Evolutionary conservation across 805 yeast genomes (phyloP).

Genomic region (Lipomyces japonicus): DNA sequence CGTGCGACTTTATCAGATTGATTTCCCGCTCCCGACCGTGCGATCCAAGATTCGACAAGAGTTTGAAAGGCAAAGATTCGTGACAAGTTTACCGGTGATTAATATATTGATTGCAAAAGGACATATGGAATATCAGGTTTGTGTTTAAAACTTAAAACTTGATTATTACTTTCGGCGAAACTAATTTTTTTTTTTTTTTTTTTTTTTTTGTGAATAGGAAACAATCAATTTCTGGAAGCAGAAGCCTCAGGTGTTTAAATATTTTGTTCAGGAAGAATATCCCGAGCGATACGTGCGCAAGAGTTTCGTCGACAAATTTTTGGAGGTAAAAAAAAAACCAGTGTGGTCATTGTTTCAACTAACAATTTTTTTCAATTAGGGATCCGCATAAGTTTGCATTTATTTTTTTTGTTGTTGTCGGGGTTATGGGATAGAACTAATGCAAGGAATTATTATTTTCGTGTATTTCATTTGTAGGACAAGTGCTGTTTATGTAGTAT

Average conservation of each 20-base stretch:
- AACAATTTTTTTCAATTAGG: not conserved
- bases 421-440: no score
- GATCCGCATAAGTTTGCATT: no score
- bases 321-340: no score
- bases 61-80: constrained; percentile 79
- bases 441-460: no score
- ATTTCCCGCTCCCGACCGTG: constrained; percentile 71
- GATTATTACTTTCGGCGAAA: not conserved
- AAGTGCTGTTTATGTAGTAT: no score
- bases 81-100: constrained; percentile 58
- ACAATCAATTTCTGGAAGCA: constrained; percentile 88
- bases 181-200: no score
- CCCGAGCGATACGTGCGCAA: constrained; percentile 55
- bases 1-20: constrained; percentile 65
- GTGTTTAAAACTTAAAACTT: not conserved
- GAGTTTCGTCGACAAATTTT: constrained; percentile 67
- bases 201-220: constrained; percentile 45
- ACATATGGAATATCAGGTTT: constrained; percentile 76
- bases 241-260: constrained; percentile 76
- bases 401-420: no score
- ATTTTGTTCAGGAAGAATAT: constrained; percentile 63
- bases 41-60: constrained; percentile 85
- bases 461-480: no score
- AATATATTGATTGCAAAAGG: constrained; percentile 76
- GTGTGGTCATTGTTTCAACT: constrained; percentile 30